Conservation (phyloP, 768 basidiomycete genomes). For the Asterophora lycoperdoides region DNA sequence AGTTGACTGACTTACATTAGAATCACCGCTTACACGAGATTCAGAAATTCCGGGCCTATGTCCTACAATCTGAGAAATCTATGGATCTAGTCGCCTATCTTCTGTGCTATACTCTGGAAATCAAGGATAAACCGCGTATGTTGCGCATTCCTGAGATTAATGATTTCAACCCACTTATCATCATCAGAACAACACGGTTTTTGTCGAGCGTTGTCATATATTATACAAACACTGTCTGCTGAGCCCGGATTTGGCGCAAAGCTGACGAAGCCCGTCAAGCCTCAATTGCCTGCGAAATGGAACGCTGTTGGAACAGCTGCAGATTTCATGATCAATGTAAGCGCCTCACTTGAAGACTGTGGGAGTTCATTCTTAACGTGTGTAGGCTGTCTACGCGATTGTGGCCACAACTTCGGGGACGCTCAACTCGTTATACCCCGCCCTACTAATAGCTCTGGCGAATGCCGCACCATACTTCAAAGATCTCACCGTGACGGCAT, state of each 20-base stretch:
- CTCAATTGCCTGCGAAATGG: slow-evolving; percentile 75
- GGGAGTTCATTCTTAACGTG: slow-evolving; percentile 7
- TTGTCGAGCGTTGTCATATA: slow-evolving; percentile 85
- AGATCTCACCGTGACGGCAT: slow-evolving; percentile 74
- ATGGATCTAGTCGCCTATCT: slow-evolving; percentile 77
- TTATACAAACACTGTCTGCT: slow-evolving; percentile 86
- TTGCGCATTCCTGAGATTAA: slow-evolving; percentile 3
- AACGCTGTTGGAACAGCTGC: slow-evolving; percentile 65
- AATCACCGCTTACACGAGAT: slow-evolving; percentile 2
- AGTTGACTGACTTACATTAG: slow-evolving; percentile 5
- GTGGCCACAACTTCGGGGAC: slow-evolving; percentile 83
- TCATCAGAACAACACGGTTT: slow-evolving; percentile 81
- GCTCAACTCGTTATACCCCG: slow-evolving; percentile 84
- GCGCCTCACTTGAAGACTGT: slow-evolving; percentile 18
- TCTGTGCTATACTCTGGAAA: slow-evolving; percentile 76
- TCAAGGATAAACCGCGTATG: slow-evolving; percentile 92
- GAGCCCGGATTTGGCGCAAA: slow-evolving; percentile 74
- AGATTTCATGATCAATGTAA: slow-evolving; percentile 85
- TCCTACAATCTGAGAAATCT: slow-evolving; percentile 76
- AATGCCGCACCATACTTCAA: slow-evolving; percentile 88
- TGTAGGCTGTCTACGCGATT: slow-evolving; percentile 82
- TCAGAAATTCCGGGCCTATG: slow-evolving; percentile 87
- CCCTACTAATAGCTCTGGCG: slow-evolving; percentile 83
- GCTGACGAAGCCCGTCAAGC: slow-evolving; percentile 59
- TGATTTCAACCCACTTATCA: background rate